Evolutionary conservation across 208 protist genomes (phyloP), one percentile per base, ranked within the genome.

Genomic region (Vickermania ingenoplastis): DNA sequence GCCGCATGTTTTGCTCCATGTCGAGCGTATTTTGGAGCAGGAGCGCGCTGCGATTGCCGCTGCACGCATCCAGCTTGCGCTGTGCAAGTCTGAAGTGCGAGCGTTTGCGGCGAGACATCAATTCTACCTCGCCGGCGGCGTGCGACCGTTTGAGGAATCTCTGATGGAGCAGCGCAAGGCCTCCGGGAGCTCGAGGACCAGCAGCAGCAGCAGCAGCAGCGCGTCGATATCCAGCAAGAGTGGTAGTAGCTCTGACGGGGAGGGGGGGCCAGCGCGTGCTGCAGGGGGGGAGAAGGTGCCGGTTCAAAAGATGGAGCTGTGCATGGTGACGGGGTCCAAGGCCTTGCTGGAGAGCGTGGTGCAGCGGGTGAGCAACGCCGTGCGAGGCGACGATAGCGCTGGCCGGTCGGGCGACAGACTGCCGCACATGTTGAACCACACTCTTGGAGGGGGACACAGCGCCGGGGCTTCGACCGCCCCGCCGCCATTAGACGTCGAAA

Each of bases 1-100:
- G 22, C 63, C 70, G n/a, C 57, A 71, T 24, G 63, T 63, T 1
- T 53, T 91, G n/a, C 52, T 56, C 22, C 63, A 69, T 24, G 57
- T 85, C 13, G 68, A 77, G 13, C 23, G 50, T 54, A 17, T 17
- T 21, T 54, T 54, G 23, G 50, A 54, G 24, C 22, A 7, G 50
- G 50, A 25, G 50, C 50, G 23, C 50, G 5, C 36, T 17, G 7
- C 36, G 36, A 66, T 88, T 11, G 71, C 75, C 30, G 51, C 62
- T 0, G 67, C 65, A 21, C 71, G 83, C 0, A 61, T 91, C 30
- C 59, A 59, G 2, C 63, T 94, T 22, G 65, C 76, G 5, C 70
- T 94, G 2, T 87, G 84, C 49, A 92, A 91, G 61, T 83, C 91
- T 53, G 84, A 94, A 41, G 30, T 94, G 11, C 79, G 76, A 2